Conservation (phyloP, 371 early-diverging fungal genomes). For the Lichtheimia ornata region DNA sequence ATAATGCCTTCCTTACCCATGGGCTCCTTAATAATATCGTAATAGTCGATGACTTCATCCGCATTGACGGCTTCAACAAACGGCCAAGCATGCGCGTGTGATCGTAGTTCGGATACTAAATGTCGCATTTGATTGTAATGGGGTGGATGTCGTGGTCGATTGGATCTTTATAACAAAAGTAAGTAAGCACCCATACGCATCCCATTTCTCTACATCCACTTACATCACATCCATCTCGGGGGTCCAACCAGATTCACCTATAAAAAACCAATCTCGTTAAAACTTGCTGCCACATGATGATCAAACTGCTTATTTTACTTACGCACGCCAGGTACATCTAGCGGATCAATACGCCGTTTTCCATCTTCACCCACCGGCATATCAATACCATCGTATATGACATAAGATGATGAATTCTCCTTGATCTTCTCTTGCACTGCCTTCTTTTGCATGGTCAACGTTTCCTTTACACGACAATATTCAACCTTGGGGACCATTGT, state of each 20-base stretch:
- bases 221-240: slow-evolving; percentile 76
- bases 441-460: slow-evolving; percentile 67
- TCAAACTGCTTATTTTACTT: slow-evolving; percentile 25
- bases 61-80: slow-evolving; percentile 96
- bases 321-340: slow-evolving; percentile 76
- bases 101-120: slow-evolving; percentile 77
- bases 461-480: slow-evolving; percentile 58
- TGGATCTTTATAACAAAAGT: slow-evolving; percentile 30
- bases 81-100: slow-evolving; percentile 93
- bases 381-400: slow-evolving; percentile 79
- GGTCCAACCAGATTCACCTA: slow-evolving; percentile 92
- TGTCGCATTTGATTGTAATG: slow-evolving; percentile 72
- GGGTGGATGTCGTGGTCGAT: slow-evolving; percentile 56
- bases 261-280: slow-evolving; percentile 17
- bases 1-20: slow-evolving; percentile 77
- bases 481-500: slow-evolving; percentile 62
- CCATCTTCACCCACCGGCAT: slow-evolving; percentile 63
- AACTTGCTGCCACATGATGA: neutral
- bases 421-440: slow-evolving; percentile 86
- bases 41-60: slow-evolving; percentile 95
- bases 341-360: slow-evolving; percentile 50
- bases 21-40: slow-evolving; percentile 95
- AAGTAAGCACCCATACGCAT: neutral
- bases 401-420: slow-evolving; percentile 69
- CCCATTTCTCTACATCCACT: slow-evolving; percentile 5